Evolutionary conservation across 2,329 filamentous ascomycete species (phyloP), one percentile per base, ranked within the genome.

Genomic region (Sporothrix brunneoviolacea): DNA sequence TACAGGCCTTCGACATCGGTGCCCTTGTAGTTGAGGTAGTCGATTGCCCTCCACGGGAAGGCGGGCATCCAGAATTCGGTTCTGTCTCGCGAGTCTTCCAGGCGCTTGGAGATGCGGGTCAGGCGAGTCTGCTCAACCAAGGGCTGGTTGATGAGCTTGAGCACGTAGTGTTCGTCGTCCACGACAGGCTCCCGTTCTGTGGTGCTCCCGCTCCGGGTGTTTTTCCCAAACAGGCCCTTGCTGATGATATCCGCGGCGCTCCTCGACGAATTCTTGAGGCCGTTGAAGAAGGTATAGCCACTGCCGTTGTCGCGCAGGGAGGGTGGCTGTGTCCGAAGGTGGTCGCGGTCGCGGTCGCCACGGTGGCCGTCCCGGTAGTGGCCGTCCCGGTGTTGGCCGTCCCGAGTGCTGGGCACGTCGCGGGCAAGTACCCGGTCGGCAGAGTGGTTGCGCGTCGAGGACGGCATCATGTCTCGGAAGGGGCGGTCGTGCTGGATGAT

Each of bases 21-120:
- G 35, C 89, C 89, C 63, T 93, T 94, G 68, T 91, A 93, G 66
- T 96, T 96, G 47, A 97, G 74, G 65, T 95, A 96, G 69, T 97
- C 91, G 57, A 97, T 96, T 52, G 90, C 94, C 56, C 91, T 79
- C 86, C 91, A 96, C 0, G 91, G 91, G 52, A 97, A 84, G 7
- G 90, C 88, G 12, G 91, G 91, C 91, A 97, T 95, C 91, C 91
- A 97, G 63, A 94, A 97, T 63, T 96, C 91, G 0, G 91, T 97
- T 74, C 96, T 96, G 63, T 97, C 91, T 55, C 84, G 81, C 9
- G 91, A 95, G 54, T 87, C 82, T 62, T 94, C 88, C 38, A 97
- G 72, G 27, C 86, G 82, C 68, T 91, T 94, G 8, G 90, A 94
- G 63, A 97, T 96, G 56, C 91, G 80, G 0, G 91, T 96, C 56